These are phyloP conservation scores for Venturiaceae sp. DNA, from an alignment of 2,329 filamentous ascomycete species.

Conservation along the genomic window DNA sequence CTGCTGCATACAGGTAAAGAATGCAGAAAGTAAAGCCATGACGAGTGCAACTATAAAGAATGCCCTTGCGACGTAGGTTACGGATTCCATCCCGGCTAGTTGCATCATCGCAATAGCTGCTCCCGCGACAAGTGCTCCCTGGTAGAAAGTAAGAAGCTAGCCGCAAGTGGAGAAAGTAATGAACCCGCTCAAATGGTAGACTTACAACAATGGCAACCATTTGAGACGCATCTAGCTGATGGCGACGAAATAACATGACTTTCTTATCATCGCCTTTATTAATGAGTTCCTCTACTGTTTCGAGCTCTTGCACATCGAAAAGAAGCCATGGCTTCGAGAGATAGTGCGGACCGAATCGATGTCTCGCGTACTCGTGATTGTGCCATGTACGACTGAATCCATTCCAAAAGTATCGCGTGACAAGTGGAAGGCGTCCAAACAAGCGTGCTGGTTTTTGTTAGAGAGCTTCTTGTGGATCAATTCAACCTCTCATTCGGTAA, in stretches of 20 bases:
- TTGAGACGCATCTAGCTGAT: constrained; percentile 13
- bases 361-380: constrained; percentile 10
- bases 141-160: not conserved
- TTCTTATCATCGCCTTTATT: constrained; percentile 13
- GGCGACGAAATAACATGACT: constrained; percentile 9
- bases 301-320: constrained; percentile 15
- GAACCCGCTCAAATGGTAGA: not conserved
- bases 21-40: constrained; percentile 13
- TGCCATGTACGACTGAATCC: not conserved
- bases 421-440: constrained; percentile 4
- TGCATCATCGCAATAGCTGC: constrained; percentile 13
- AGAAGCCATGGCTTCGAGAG: constrained; percentile 14
- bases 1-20: constrained; percentile 15
- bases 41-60: constrained; percentile 11
- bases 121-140: constrained; percentile 14
- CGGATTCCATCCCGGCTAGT: constrained; percentile 10
- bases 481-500: not conserved
- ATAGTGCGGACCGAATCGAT: constrained; percentile 12
- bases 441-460: constrained; percentile 2
- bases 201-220: constrained; percentile 15
- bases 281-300: constrained; percentile 13
- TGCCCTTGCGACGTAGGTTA: constrained; percentile 11
- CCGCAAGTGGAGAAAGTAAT: not conserved
- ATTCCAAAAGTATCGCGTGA: constrained; percentile 3
- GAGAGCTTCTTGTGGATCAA: not conserved